These are phyloP conservation scores for Tulasnella calospora DNA, from an alignment of 768 basidiomycete genomes.

Conservation along the genomic window DNA sequence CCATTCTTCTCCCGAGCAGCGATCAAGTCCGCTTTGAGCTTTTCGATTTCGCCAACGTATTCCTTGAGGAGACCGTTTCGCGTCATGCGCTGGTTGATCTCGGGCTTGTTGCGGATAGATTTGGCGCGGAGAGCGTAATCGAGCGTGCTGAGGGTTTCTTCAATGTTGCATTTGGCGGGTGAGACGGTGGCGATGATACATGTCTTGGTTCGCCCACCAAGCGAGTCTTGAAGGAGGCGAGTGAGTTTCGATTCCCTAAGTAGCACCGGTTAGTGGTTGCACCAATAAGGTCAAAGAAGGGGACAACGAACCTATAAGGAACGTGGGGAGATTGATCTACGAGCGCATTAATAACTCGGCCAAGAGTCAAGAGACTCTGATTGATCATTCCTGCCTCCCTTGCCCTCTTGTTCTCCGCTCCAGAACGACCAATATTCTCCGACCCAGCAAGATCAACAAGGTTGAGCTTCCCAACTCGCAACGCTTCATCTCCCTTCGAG, in stretches of 20 bases:
- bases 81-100: constrained; percentile 91
- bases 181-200: constrained; percentile 96
- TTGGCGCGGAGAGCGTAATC: constrained; percentile 95
- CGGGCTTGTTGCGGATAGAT: constrained; percentile 90
- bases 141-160: constrained; percentile 97
- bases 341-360: constrained; percentile 91
- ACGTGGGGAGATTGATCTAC: constrained; percentile 90
- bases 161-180: constrained; percentile 87
- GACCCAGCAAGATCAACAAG: constrained; percentile 96
- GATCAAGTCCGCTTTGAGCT: constrained; percentile 81
- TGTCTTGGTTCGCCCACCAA: constrained; percentile 94
- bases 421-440: constrained; percentile 93
- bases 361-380: constrained; percentile 92
- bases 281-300: constrained; percentile 17
- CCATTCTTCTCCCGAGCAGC: constrained; percentile 96
- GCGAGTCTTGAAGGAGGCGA: constrained; percentile 95
- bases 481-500: constrained; percentile 69
- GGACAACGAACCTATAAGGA: constrained; percentile 70
- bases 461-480: constrained; percentile 93
- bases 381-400: constrained; percentile 99
- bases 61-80: constrained; percentile 89
- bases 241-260: constrained; percentile 92
- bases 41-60: constrained; percentile 88
- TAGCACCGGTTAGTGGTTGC: constrained; percentile 17
- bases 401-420: constrained; percentile 91